Percentiles rank a stretch among this genome's conserved stretches.
Conservation (phyloP, 2,329 filamentous ascomycete species). For the Nigrospora oryzae region DNA sequence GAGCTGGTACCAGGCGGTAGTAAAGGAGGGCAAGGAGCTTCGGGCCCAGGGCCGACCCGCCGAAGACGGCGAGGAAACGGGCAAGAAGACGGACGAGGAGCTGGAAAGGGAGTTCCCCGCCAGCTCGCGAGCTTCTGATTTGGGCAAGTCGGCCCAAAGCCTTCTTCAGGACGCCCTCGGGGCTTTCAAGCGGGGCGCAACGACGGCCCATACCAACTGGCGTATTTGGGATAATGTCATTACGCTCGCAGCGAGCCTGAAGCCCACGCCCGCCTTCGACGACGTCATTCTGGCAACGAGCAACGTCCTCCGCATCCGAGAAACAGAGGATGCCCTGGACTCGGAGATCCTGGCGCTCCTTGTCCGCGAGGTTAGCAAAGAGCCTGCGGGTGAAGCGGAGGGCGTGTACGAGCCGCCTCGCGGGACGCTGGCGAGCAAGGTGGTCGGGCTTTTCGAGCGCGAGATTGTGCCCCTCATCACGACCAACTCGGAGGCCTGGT, state of each 20-base stretch:
- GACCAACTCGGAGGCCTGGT: conserved; percentile 67
- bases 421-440: conserved; percentile 52
- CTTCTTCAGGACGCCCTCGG: conserved; percentile 67
- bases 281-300: conserved; percentile 71
- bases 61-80: conserved; percentile 16
- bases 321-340: conserved; percentile 74
- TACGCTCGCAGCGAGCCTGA: conserved; percentile 71
- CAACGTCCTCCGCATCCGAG: conserved; percentile 67
- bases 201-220: conserved; percentile 76
- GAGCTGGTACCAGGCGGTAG: conserved; percentile 52
- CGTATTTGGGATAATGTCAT: conserved; percentile 97
- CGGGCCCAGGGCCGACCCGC: conserved; percentile 9
- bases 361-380: conserved; percentile 55
- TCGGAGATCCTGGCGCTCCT: conserved; percentile 62
- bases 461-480: conserved; percentile 79
- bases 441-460: conserved; percentile 67
- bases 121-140: conserved; percentile 18
- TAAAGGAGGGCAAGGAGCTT: conserved; percentile 25
- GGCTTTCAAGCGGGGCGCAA: conserved; percentile 81
- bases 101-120: conserved; percentile 14
- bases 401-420: conserved; percentile 35
- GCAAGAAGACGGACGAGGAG: conserved; percentile 2
- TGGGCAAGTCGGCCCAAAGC: conserved; percentile 41
- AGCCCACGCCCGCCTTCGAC: conserved; percentile 57
- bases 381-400: conserved; percentile 13